phyloP scores from a whole-genome alignment of 2,329 filamentous ascomycete species.

The Fusarium graminum region DNA sequence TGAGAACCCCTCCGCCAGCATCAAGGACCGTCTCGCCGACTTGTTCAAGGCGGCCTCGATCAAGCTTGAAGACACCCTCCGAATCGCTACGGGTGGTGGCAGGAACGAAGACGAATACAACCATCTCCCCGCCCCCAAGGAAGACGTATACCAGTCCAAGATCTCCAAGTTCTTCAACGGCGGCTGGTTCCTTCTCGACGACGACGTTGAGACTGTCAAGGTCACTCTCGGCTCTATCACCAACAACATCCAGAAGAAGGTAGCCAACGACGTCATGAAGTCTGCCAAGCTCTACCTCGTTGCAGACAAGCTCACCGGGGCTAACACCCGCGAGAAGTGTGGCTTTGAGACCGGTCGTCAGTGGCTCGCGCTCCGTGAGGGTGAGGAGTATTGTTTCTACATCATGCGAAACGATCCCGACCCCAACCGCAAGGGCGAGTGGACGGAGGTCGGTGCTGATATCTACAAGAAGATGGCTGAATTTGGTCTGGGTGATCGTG shows the following conservation, averaged over 20 bases:
- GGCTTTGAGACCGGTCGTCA: constrained; percentile 21
- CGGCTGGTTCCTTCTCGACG: constrained; percentile 36
- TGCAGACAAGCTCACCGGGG: constrained; percentile 21
- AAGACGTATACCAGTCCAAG: constrained; percentile 28
- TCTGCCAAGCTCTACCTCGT: constrained; percentile 16
- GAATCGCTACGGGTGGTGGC: constrained; percentile 15
- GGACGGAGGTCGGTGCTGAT: constrained; percentile 10
- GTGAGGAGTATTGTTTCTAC: constrained; percentile 39
- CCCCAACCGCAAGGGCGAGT: neutral
- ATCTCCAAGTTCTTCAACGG: constrained; percentile 40
- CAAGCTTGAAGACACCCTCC: constrained; percentile 14
- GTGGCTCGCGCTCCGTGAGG: constrained; percentile 24
- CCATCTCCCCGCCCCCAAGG: constrained; percentile 18
- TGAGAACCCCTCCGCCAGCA: neutral
- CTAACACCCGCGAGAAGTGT: constrained; percentile 3
- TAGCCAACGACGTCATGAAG: constrained; percentile 41
- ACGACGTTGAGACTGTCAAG: constrained; percentile 27
- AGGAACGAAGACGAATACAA: constrained; percentile 15
- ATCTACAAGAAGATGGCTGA: constrained; percentile 39
- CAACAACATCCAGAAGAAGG: constrained; percentile 40
- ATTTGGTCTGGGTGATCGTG: constrained; percentile 25
- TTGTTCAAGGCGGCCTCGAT: constrained; percentile 6
- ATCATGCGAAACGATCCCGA: constrained; percentile 33
- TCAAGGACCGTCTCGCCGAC: neutral
- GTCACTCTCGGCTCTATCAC: constrained; percentile 21